phyloP scores from a whole-genome alignment of 768 basidiomycete species.

The Tricholoma bakamatsutake region DNA sequence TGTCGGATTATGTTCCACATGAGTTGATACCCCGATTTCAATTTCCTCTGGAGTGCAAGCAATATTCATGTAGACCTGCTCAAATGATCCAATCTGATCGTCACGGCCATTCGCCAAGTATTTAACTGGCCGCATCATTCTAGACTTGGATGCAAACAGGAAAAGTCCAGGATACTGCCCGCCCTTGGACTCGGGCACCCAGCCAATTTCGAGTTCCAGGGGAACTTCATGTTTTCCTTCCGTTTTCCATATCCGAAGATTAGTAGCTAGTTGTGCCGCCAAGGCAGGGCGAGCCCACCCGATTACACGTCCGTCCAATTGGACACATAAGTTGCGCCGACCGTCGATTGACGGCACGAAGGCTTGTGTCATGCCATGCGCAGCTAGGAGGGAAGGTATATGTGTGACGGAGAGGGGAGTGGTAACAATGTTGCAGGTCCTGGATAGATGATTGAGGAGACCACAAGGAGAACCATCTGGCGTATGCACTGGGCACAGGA shows the following conservation, averaged over 20 bases:
- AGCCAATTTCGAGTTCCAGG: constrained; percentile 90
- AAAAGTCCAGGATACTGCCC: constrained; percentile 97
- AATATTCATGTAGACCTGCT: constrained; percentile 99
- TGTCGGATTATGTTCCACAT: constrained; percentile 92
- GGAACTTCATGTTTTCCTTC: constrained; percentile 78
- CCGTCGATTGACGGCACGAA: constrained; percentile 81
- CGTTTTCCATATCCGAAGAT: constrained; percentile 92
- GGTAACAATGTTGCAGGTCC: constrained; percentile 89
- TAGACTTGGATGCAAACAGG: constrained; percentile 77
- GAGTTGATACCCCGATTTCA: constrained; percentile 67
- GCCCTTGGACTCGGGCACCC: constrained; percentile 82
- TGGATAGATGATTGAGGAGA: constrained; percentile 92
- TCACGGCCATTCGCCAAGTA: constrained; percentile 79
- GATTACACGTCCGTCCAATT: constrained; percentile 92
- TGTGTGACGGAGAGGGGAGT: constrained; percentile 66
- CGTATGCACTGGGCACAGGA: constrained; percentile 97
- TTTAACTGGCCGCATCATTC: constrained; percentile 99
- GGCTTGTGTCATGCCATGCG: constrained; percentile 92
- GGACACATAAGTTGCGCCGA: constrained; percentile 75
- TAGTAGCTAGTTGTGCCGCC: constrained; percentile 75
- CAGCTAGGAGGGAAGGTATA: constrained; percentile 74
- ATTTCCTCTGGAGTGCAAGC: constrained; percentile 88
- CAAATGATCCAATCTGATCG: constrained; percentile 93
- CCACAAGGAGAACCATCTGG: constrained; percentile 98
- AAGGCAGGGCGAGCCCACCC: constrained; percentile 83